Conservation (phyloP, 2,329 filamentous ascomycete species). For the Monilinia fructicola region DNA sequence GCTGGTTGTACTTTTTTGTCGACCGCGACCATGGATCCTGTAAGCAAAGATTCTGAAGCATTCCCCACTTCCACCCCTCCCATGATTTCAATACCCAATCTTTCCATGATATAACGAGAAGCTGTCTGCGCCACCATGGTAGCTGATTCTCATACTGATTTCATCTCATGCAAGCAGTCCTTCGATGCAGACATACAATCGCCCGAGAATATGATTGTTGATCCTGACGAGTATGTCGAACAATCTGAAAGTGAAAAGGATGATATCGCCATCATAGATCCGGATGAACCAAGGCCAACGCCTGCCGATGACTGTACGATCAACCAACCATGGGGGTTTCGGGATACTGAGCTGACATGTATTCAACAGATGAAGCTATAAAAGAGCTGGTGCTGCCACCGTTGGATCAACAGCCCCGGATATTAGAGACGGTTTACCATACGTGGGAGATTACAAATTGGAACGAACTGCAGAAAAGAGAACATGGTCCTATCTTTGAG, state of each 20-base stretch:
- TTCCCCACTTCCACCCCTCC: slow-evolving; percentile 18
- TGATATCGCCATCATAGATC: slow-evolving; percentile 45
- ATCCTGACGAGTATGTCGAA: slow-evolving; percentile 38
- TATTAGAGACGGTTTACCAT: slow-evolving; percentile 69
- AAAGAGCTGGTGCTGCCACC: slow-evolving; percentile 74
- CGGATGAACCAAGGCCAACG: slow-evolving; percentile 37
- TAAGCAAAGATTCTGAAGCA: slow-evolving; percentile 25
- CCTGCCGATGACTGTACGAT: slow-evolving; percentile 44
- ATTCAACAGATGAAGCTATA: slow-evolving; percentile 71
- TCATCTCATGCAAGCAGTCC: slow-evolving; percentile 28
- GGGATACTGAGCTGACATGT: slow-evolving; percentile 30
- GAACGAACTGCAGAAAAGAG: slow-evolving; percentile 72
- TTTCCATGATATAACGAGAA: background rate
- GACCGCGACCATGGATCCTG: slow-evolving; percentile 26
- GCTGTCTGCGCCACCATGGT: slow-evolving; percentile 10
- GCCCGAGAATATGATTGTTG: slow-evolving; percentile 40
- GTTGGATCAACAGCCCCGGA: slow-evolving; percentile 72
- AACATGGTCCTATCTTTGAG: slow-evolving; percentile 85
- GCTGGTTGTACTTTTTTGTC: slow-evolving; percentile 14
- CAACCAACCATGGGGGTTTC: background rate
- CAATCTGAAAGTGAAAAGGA: slow-evolving; percentile 42
- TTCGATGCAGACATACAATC: slow-evolving; percentile 37
- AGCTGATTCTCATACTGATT: slow-evolving; percentile 6
- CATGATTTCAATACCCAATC: slow-evolving; percentile 8
- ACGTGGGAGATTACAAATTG: slow-evolving; percentile 91